A percentile compares a stretch with the other conserved stretches of the same genome.
phyloP scores from a whole-genome alignment of 192 early-diverging fungal genomes.

The Lobosporangium transversale region DNA sequence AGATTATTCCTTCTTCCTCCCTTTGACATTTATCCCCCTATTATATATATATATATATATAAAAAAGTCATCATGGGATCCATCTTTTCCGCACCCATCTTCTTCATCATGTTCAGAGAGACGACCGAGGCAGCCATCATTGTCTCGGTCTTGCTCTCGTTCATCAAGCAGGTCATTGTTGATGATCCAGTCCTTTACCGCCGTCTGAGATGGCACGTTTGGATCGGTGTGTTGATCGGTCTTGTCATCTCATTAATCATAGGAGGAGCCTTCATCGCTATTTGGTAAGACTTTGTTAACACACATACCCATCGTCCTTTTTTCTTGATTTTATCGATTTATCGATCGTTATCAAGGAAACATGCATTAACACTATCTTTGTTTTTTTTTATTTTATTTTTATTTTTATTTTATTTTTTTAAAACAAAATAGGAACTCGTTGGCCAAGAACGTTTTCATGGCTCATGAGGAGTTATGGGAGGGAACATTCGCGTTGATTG shows the following conservation, averaged over 20 bases:
- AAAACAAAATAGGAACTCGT: slow-evolving; percentile 60
- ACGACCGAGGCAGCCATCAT: slow-evolving; percentile 89
- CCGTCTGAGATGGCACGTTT: slow-evolving; percentile 73
- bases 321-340: background rate
- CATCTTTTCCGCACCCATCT: slow-evolving; percentile 74
- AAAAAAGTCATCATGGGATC: slow-evolving; percentile 52
- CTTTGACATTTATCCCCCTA: background rate
- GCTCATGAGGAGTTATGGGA: slow-evolving; percentile 80
- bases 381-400: background rate
- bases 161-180: slow-evolving; percentile 73
- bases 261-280: slow-evolving; percentile 78
- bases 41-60: background rate
- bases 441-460: slow-evolving; percentile 49
- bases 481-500: slow-evolving; percentile 84
- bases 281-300: slow-evolving; percentile 75
- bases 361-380: background rate
- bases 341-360: too few relatives aligned
- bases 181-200: slow-evolving; percentile 57
- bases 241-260: slow-evolving; percentile 75
- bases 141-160: slow-evolving; percentile 85
- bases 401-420: too few relatives aligned
- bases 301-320: background rate
- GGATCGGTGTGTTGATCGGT: slow-evolving; percentile 78
- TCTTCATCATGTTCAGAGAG: slow-evolving; percentile 85
- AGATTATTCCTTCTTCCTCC: background rate